Conservation (phyloP, 1,284 basidiomycete genomes). For the Ceratorhiza oryzae-sativae region DNA sequence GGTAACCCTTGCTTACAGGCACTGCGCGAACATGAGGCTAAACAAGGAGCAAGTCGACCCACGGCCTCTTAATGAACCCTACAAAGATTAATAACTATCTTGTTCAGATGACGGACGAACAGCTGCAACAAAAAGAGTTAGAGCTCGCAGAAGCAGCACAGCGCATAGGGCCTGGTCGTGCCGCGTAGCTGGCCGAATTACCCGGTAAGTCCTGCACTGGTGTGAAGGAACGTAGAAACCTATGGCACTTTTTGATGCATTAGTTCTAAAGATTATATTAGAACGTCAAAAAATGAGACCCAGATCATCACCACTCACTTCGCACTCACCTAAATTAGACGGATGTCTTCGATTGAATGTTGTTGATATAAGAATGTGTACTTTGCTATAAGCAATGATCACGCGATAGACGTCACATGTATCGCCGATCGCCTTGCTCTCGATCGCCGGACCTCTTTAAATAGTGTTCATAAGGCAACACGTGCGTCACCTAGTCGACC, state of each 20-base stretch:
- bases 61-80: neutral
- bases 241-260: too few relatives aligned
- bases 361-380: neutral
- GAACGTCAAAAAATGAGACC: too few relatives aligned
- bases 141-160: slow-evolving; percentile 31
- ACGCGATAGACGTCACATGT: slow-evolving; percentile 6
- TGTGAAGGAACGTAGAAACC: too few relatives aligned
- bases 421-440: slow-evolving; percentile 13
- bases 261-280: too few relatives aligned
- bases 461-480: neutral
- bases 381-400: neutral
- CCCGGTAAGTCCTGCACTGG: neutral
- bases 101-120: slow-evolving; percentile 26
- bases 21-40: slow-evolving; percentile 28
- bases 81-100: neutral
- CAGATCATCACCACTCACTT: too few relatives aligned
- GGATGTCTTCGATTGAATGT: neutral
- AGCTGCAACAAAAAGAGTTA: slow-evolving; percentile 13
- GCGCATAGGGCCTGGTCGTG: slow-evolving; percentile 4
- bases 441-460: slow-evolving; percentile 7
- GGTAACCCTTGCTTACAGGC: neutral
- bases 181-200: neutral
- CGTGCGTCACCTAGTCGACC: neutral
- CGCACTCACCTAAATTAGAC: neutral
- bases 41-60: slow-evolving; percentile 6